These are phyloP conservation scores for Allium sativum DNA, from an alignment of 106 monocot species.

Conservation along the genomic window DNA sequence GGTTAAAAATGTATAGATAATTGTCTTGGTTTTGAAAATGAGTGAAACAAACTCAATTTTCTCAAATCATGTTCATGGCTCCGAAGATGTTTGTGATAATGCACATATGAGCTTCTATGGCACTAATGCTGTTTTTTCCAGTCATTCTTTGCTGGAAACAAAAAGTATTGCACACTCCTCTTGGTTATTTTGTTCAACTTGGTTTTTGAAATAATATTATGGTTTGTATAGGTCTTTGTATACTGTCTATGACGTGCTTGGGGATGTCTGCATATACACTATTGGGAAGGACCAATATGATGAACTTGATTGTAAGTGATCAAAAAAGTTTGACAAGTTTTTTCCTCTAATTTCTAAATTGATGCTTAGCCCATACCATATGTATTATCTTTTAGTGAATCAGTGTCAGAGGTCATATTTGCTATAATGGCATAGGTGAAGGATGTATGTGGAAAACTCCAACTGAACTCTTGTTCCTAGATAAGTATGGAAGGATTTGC, in stretches of 20 bases:
- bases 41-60: too few relatives aligned
- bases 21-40: too few relatives aligned
- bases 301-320: conserved; percentile 84
- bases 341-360: not conserved
- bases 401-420: conserved; percentile 87
- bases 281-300: conserved; percentile 99
- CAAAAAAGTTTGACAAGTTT: not conserved
- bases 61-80: too few relatives aligned
- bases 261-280: conserved; percentile 89
- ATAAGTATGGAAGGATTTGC: conserved; percentile 92
- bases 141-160: too few relatives aligned
- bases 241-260: conserved; percentile 79
- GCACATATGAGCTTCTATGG: too few relatives aligned
- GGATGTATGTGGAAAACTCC: conserved; percentile 82
- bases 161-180: too few relatives aligned
- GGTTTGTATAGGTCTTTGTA: conserved; percentile 63
- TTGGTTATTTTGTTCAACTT: too few relatives aligned
- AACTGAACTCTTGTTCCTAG: conserved; percentile 84
- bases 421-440: conserved; percentile 70
- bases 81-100: too few relatives aligned
- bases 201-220: too few relatives aligned
- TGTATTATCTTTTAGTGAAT: conserved; percentile 14
- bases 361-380: not conserved
- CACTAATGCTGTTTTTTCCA: too few relatives aligned
- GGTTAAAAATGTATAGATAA: too few relatives aligned